Base-by-base conservation (phyloP, 2,329 filamentous ascomycete species). In the Davidsoniella virescens region DNA sequence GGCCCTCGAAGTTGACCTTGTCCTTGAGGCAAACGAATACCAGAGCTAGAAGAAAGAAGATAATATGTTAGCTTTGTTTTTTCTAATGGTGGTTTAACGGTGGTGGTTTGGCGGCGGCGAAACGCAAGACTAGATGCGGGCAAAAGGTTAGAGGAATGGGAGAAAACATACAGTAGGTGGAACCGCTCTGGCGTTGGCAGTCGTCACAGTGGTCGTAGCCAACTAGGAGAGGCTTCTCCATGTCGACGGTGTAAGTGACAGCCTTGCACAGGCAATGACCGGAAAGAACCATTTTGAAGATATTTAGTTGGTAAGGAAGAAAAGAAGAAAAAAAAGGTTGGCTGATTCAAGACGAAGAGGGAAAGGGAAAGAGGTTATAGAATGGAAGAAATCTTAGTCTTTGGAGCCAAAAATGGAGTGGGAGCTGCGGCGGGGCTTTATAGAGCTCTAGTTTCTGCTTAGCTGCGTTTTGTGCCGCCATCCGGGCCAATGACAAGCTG, bases 131-230 rank as follows among this genome's bases (percentile, higher is more conserved):
- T 26, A 5, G 47, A 16, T 25, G 20, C 14, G n/a, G 25, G n/a
- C 9, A 20, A 20, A 25, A n/a, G 16, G 20, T n/a, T 41, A 8
- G 47, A n/a, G 2, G 29, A 23, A 14, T 46, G 39, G 43, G 29
- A 40, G 17, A 46, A 17, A 44, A 61, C 72, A 55, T 64, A 78
- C 75, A 82, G 64, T 83, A 83, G 52, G 79, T 81, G 16, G 77
- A 82, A 56, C 79, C 79, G 47, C 66, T 73, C 66, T 83, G 79
- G 60, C 79, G 77, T 65, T 83, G 79, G 71, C 79, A 83, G 65
- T 82, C 79, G 60, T 83, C 79, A 59, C 79, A 83, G 69, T 83
- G 79, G 61, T 83, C 81, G 62, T 83, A 82, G 55, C 73, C 79
- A 47, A 74, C 75, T 62, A 73, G 41, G 50, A 73, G 59, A 49